Percentiles rank a stretch among this genome's conserved stretches.
Conservation (phyloP, 441 rosid species). For the Manihot esculenta region DNA sequence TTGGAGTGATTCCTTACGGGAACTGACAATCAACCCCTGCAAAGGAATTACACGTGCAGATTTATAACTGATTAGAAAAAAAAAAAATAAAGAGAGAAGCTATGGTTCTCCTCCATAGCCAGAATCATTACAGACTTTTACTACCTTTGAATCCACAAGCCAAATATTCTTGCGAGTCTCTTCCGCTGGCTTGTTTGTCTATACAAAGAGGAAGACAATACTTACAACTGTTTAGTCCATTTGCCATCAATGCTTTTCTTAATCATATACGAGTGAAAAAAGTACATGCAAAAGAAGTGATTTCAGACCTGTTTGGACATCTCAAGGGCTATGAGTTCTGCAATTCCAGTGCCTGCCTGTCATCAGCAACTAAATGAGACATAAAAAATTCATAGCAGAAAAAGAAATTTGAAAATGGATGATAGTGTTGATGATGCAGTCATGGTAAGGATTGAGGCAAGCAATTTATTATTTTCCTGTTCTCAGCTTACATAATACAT, state of each 20-base stretch:
- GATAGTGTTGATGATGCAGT: not conserved
- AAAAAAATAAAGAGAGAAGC: not conserved
- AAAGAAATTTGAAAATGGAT: not conserved
- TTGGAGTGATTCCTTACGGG: conserved; percentile 77
- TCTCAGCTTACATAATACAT: not conserved
- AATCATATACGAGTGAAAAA: not conserved
- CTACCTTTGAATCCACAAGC: conserved; percentile 59
- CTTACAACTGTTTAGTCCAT: not conserved
- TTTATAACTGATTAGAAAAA: not conserved
- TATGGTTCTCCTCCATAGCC: not conserved
- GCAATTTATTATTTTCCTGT: conserved; percentile 4
- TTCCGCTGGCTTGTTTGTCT: conserved; percentile 45
- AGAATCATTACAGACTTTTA: conserved; percentile 2
- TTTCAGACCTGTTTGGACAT: conserved; percentile 62
- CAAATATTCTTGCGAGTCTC: conserved; percentile 40
- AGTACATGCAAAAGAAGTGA: not conserved
- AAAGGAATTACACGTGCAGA: conserved; percentile 9
- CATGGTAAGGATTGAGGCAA: not conserved
- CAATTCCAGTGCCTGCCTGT: conserved; percentile 93
- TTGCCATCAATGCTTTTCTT: not conserved
- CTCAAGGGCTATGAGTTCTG: conserved; percentile 86
- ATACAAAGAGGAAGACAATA: conserved; percentile 23
- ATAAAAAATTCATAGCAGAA: not conserved
- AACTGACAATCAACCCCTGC: conserved; percentile 77
- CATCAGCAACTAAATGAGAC: conserved; percentile 24